Base-by-base conservation (phyloP, 2,329 filamentous ascomycete species). In the Epichloe bromicola region DNA sequence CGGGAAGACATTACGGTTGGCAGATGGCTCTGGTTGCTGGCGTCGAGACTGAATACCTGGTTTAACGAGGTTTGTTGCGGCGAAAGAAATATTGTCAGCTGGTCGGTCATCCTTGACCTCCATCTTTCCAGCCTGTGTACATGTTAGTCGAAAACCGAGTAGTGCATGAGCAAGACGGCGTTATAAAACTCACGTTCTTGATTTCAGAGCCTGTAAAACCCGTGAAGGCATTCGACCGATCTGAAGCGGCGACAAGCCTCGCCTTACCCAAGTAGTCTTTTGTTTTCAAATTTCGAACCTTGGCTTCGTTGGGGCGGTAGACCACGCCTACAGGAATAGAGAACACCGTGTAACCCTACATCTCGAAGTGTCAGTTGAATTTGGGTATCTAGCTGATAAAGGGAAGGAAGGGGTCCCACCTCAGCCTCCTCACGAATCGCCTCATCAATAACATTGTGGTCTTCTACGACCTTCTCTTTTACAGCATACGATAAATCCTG, bases 241-340 rank as follows among this genome's bases (percentile, higher is more conserved):
- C 88, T 1, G 88, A 87, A 26, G 90, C 86, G 23, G 93, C 93
- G 8, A 98, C 87, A 36, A 98, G 74, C 54, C 88, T 81, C n/a
- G 93, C 89, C 68, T 96, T 96, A 54, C 93, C 93, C 3, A 98
- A 81, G 61, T 98, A 98, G 64, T 98, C 90, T 66, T 97, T 97
- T 20, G 89, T 88, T 74, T 96, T 95, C 61, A 98, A 74, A 63
- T 98, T 98, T 70, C 94, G 94, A 58, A 98, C 93, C 69, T 98
- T 98, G 56, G 93, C 90, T 62, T 95, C 90, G 64, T 96, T 97
- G 20, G 93, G 93, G 53, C 93, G 78, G 69, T 97, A 98, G 15
- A 98, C 80, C 34, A 96, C 87, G 23, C 93, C 93, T 12, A 97
- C 90, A 0, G 93, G 93, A 49, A 97, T 97, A 0, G 90, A 97